Base-by-base conservation (phyloP, 208 protist species). In the Crithidia fasciculata region DNA sequence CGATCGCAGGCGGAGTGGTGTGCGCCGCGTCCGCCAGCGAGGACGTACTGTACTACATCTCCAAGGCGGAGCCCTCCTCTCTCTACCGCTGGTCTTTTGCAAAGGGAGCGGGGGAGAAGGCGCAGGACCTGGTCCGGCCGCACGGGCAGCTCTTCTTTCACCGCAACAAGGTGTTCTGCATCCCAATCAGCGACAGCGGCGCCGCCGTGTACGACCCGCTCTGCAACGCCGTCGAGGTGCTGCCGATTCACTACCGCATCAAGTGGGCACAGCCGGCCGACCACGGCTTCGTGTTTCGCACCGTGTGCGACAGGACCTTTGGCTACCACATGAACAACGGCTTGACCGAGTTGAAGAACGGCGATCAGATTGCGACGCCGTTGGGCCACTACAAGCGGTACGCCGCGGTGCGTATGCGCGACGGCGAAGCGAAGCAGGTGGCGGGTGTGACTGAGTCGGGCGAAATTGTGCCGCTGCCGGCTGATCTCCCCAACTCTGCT, bases 271-370 rank as follows among this genome's bases (percentile, higher is more conserved):
- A 86, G 40, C 69, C 83, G 16, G 85, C 83, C 0, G 84, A 81
- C 40, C 83, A 96, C 62, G 91, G 91, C 2, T 94, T 96, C 82
- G 88, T 94, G 6, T 80, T 94, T 68, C 53, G 73, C 5, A 73
- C 79, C 61, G 69, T 58, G 19, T 47, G 66, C 28, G 70, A 79
- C n/a, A 65, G 54, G 43, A 61, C 92, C 10, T 90, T 80, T 54
- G 85, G 80, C 36, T 94, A 85, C 72, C 81, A 92, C 54, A 93
- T 93, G 57, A 94, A 78, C 69, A 65, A 87, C 8, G 87, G 87
- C n/a, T n/a, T 82, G 16, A 81, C 47, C 7, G 70, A 76, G 16
- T 74, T 93, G 54, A 52, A 37, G 10, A 37, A 44, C 40, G 73
- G 52, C 15, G 49, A 63, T n/a, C 56, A 65, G 8, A 36, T 55